Conservation (phyloP, 2,329 filamentous ascomycete species). For the Verticillium nubilum region DNA sequence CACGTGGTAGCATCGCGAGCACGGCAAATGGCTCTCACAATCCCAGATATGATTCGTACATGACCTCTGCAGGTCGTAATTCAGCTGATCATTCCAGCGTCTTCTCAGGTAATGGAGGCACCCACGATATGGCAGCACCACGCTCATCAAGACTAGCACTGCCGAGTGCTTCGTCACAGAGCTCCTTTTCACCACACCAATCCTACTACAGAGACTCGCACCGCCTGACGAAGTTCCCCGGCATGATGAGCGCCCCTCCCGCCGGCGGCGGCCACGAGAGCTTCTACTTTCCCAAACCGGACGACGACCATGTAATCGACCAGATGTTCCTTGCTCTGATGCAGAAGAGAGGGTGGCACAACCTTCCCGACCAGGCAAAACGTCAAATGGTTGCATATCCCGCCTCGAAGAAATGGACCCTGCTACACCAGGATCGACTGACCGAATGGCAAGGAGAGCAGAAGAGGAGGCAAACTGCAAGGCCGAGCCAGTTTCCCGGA, state of each 20-base stretch:
- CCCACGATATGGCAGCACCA: conserved; percentile 31
- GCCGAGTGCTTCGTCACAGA: conserved; percentile 51
- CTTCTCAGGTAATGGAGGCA: conserved; percentile 49
- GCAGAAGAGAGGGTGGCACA: conserved; percentile 97
- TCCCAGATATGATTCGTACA: conserved; percentile 60
- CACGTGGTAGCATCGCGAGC: conserved; percentile 49
- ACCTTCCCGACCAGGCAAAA: conserved; percentile 87
- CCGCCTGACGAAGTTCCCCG: conserved; percentile 50
- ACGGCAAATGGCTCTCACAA: conserved; percentile 42
- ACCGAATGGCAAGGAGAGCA: conserved; percentile 93
- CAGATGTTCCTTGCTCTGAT: conserved; percentile 90
- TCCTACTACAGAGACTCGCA: conserved; percentile 50
- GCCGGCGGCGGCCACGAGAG: conserved; percentile 37
- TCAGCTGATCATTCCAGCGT: conserved; percentile 49
- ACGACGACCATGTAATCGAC: conserved; percentile 79
- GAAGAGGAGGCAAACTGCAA: conserved; percentile 72
- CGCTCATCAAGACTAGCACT: conserved; percentile 48
- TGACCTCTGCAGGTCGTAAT: conserved; percentile 52
- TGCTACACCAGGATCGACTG: conserved; percentile 91
- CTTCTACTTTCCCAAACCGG: conserved; percentile 64
- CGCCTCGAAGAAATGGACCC: conserved; percentile 92
- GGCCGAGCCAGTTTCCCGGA: conserved; percentile 42
- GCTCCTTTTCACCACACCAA: conserved; percentile 41
- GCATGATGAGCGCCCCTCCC: conserved; percentile 18
- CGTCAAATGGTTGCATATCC: conserved; percentile 96